These are phyloP conservation scores for Blastomyces parvus DNA, from an alignment of 2,329 filamentous ascomycete species.

Conservation along the genomic window DNA sequence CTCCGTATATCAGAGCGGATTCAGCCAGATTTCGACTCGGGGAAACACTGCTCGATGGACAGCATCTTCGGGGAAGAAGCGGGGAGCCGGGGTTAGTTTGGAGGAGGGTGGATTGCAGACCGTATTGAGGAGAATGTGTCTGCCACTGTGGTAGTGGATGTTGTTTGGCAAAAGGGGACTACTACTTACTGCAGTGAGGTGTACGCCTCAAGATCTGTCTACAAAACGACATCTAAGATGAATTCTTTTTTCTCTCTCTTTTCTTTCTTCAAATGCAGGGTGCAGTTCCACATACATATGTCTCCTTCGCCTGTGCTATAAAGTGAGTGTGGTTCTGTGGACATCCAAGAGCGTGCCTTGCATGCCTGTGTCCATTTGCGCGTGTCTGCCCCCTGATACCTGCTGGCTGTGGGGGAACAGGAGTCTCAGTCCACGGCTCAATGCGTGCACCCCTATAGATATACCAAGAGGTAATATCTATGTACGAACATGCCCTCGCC, in stretches of 20 bases:
- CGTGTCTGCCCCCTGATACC: neutral
- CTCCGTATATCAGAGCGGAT: too few species aligned
- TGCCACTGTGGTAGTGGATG: neutral
- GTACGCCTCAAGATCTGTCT: too few species aligned
- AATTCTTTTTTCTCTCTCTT: too few species aligned
- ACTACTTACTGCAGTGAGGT: too few species aligned
- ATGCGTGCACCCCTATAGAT: too few species aligned
- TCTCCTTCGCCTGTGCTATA: neutral
- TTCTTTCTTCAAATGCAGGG: neutral
- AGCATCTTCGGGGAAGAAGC: neutral
- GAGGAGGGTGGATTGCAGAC: neutral
- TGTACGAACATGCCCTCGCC: neutral
- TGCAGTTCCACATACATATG: neutral
- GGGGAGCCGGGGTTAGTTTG: neutral
- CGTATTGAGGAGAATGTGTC: neutral
- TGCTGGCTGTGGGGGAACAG: neutral
- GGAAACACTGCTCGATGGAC: too few species aligned
- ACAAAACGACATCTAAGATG: too few species aligned
- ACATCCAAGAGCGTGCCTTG: neutral
- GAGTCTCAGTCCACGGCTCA: too few species aligned
- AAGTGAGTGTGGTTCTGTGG: neutral
- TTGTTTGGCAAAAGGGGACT: neutral
- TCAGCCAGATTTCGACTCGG: too few species aligned
- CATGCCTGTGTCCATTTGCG: neutral
- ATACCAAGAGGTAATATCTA: too few species aligned